These are phyloP conservation scores for Escovopsis sp. DNA, from an alignment of 2,329 filamentous ascomycete genomes.

Conservation along the genomic window DNA sequence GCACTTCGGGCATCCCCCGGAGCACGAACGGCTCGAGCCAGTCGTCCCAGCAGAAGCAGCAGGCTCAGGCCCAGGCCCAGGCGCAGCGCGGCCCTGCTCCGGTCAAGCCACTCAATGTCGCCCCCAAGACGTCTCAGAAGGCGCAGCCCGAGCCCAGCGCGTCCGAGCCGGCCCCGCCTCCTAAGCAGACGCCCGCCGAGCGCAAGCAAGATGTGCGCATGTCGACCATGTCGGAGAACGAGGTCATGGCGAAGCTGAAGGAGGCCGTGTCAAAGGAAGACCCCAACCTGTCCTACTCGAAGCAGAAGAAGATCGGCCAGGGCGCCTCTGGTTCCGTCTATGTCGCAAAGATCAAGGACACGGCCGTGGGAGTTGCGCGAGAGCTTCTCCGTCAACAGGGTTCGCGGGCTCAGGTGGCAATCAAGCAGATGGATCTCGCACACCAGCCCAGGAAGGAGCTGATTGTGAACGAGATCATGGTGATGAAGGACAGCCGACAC, in stretches of 20 bases:
- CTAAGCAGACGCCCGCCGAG: slow-evolving; percentile 58
- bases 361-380: slow-evolving; percentile 69
- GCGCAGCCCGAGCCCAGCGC: slow-evolving; percentile 63
- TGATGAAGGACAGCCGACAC: slow-evolving; percentile 99
- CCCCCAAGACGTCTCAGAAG: slow-evolving; percentile 43
- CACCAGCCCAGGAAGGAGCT: slow-evolving; percentile 95
- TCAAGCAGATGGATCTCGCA: slow-evolving; percentile 98
- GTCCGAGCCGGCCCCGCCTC: slow-evolving; percentile 75
- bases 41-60: slow-evolving; percentile 33
- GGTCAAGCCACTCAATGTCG: slow-evolving; percentile 69
- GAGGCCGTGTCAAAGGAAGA: slow-evolving; percentile 94
- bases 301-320: slow-evolving; percentile 99
- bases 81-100: slow-evolving; percentile 40
- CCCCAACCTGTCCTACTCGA: slow-evolving; percentile 88
- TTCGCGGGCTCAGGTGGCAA: slow-evolving; percentile 76
- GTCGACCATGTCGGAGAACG: slow-evolving; percentile 94
- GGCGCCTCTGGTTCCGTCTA: slow-evolving; percentile 97
- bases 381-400: slow-evolving; percentile 69
- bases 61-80: slow-evolving; percentile 28
- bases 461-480: slow-evolving; percentile 98
- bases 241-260: slow-evolving; percentile 92
- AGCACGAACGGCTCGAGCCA: slow-evolving; percentile 37
- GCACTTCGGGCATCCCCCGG: slow-evolving; percentile 39
- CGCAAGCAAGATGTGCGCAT: slow-evolving; percentile 89
- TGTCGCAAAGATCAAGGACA: slow-evolving; percentile 87